Evolutionary conservation across 345 rosid species (phyloP).

Genomic region (Laguncularia racemosa): DNA sequence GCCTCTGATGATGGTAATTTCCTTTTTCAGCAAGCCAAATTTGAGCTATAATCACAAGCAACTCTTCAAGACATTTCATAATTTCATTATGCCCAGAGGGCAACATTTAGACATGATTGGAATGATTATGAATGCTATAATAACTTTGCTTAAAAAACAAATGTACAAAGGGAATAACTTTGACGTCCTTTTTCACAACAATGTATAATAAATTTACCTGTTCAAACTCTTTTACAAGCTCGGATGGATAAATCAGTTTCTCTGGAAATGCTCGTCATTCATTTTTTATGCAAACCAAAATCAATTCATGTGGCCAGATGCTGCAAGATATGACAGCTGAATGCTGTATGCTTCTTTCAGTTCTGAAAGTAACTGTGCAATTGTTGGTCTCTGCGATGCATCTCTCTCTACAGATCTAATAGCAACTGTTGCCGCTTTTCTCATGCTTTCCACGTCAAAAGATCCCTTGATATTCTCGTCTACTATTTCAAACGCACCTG

Average conservation of each 20-base stretch:
- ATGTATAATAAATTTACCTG: too few relatives aligned
- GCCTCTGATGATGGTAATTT: too few relatives aligned
- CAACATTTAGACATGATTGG: too few relatives aligned
- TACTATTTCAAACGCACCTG: conserved; percentile 76
- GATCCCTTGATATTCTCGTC: conserved; percentile 57
- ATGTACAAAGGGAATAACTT: too few relatives aligned
- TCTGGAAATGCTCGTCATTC: background rate
- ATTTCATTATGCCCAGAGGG: too few relatives aligned
- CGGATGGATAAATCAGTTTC: background rate
- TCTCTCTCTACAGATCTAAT: conserved; percentile 72
- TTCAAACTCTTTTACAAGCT: background rate
- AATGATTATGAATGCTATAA: too few relatives aligned
- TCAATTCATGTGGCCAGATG: conserved; percentile 39
- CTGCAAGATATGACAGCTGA: conserved; percentile 70
- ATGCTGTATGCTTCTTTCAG: conserved; percentile 71
- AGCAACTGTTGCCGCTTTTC: conserved; percentile 47
- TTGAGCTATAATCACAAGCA: too few relatives aligned
- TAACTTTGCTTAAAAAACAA: too few relatives aligned
- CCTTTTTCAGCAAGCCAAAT: too few relatives aligned
- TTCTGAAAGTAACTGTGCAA: conserved; percentile 51
- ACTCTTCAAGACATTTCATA: too few relatives aligned
- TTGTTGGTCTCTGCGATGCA: conserved; percentile 60
- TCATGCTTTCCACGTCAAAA: conserved; percentile 70
- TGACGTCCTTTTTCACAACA: too few relatives aligned
- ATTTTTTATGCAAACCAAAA: conserved; percentile 4